Evolutionary conservation across 805 yeast genomes (phyloP).

Genomic region (Saccharomycopsis selenospora): DNA sequence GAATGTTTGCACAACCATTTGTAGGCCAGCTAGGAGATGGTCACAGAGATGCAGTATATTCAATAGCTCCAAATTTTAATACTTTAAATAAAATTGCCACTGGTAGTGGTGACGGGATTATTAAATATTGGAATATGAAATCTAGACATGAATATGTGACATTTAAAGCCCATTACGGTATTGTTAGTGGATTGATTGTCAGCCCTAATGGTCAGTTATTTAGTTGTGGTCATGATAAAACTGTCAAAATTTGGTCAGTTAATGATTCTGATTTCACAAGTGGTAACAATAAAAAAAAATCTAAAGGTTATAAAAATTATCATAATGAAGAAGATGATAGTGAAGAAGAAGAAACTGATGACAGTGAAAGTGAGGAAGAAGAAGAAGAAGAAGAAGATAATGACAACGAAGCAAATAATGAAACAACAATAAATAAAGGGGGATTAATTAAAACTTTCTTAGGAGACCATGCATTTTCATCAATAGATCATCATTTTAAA

Average conservation of each 20-base stretch:
- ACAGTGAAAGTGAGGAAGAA: slow-evolving; percentile 29
- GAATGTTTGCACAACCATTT: slow-evolving; percentile 97
- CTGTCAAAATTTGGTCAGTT: slow-evolving; percentile 84
- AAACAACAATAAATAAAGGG: slow-evolving; percentile 29
- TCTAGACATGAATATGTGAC: slow-evolving; percentile 68
- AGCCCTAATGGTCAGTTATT: slow-evolving; percentile 59
- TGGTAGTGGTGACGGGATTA: slow-evolving; percentile 92
- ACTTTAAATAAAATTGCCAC: slow-evolving; percentile 72
- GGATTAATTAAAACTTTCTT: slow-evolving; percentile 74
- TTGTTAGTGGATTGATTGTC: slow-evolving; percentile 78
- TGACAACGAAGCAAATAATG: slow-evolving; percentile 26
- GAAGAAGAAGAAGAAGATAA: slow-evolving; percentile 11
- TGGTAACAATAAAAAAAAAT: slow-evolving; percentile 15
- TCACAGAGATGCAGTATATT: slow-evolving; percentile 89
- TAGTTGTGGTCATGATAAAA: slow-evolving; percentile 81
- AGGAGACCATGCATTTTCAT: slow-evolving; percentile 78
- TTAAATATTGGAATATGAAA: slow-evolving; percentile 84
- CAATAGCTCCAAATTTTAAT: slow-evolving; percentile 70
- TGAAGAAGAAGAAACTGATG: slow-evolving; percentile 22
- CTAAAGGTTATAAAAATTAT: slow-evolving; percentile 10
- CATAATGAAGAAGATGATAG: slow-evolving; percentile 6
- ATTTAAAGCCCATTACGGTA: slow-evolving; percentile 84
- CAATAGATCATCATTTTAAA: slow-evolving; percentile 77
- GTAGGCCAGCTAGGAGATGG: slow-evolving; percentile 92
- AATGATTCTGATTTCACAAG: slow-evolving; percentile 43